Evolutionary conservation across 768 basidiomycete species (phyloP).

Genomic region (Suillus cothurnatus): DNA sequence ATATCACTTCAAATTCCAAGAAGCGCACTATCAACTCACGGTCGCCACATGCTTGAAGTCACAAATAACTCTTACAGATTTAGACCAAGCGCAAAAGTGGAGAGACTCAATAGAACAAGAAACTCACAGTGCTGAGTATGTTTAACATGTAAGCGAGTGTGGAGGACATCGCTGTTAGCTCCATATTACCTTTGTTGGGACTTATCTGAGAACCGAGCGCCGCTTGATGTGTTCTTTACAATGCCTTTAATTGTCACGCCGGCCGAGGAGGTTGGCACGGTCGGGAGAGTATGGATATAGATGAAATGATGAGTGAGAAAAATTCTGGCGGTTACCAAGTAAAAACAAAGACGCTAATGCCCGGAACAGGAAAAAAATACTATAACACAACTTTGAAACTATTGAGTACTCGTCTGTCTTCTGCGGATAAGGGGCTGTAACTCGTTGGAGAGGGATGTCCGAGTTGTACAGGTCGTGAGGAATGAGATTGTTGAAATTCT

Average conservation of each 20-base stretch:
- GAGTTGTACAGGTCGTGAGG: constrained; percentile 21
- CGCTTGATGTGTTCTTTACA: neutral
- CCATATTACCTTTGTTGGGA: neutral
- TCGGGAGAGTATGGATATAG: neutral
- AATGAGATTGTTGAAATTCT: constrained; percentile 7
- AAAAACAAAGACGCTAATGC: neutral
- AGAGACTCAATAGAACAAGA: neutral
- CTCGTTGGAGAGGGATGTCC: constrained; percentile 28
- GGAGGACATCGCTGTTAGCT: neutral
- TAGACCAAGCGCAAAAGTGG: neutral
- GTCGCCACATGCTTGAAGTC: neutral
- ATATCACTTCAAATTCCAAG: neutral
- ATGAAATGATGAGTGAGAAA: neutral
- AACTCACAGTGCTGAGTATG: neutral
- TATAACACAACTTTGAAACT: constrained; percentile 57
- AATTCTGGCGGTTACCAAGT: neutral
- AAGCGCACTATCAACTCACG: constrained; percentile 2
- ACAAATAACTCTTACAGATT: constrained; percentile 1
- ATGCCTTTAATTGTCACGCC: neutral
- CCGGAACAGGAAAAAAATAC: constrained; percentile 8
- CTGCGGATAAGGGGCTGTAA: constrained; percentile 48
- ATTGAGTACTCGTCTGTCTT: constrained; percentile 60
- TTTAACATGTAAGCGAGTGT: neutral
- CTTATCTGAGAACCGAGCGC: neutral
- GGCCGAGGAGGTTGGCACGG: neutral